Conservation (phyloP, 805 yeast species). For the Ogataea chonburiensis region DNA sequence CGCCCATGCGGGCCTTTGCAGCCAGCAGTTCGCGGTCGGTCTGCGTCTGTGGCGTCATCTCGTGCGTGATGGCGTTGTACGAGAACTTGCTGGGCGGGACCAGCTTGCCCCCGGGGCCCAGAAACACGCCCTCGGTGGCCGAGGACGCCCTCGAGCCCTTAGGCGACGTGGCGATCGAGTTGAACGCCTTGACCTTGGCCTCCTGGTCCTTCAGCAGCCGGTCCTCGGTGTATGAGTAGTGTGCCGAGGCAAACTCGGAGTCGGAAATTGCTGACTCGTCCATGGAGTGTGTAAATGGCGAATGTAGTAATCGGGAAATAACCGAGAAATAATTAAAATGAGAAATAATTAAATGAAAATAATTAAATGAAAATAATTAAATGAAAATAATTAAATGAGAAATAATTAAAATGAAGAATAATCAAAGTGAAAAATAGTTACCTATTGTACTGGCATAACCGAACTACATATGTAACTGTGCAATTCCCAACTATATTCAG, state of each 20-base stretch:
- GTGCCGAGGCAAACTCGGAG: conserved; percentile 39
- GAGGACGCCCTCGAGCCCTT: conserved; percentile 30
- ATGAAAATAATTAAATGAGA: too few species aligned
- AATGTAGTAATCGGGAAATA: too few species aligned
- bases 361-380: too few species aligned
- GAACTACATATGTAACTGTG: too few species aligned
- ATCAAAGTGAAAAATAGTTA: too few species aligned
- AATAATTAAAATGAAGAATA: too few species aligned
- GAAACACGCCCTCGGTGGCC: conserved; percentile 35
- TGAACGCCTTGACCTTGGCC: conserved; percentile 61
- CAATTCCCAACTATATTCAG: too few species aligned
- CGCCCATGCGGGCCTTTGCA: conserved; percentile 43
- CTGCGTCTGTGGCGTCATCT: conserved; percentile 18
- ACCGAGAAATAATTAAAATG: too few species aligned
- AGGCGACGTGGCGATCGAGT: conserved; percentile 39
- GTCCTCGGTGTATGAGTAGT: conserved; percentile 66
- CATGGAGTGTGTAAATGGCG: conserved; percentile 1
- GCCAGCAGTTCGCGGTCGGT: conserved; percentile 4
- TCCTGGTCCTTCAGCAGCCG: conserved; percentile 62
- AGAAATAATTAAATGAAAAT: too few species aligned
- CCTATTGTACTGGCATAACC: too few species aligned
- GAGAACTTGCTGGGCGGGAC: conserved; percentile 22
- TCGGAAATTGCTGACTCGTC: conserved; percentile 2
- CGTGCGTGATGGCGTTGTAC: conserved; percentile 32
- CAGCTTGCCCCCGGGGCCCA: conserved; percentile 34